phyloP scores from a whole-genome alignment of 2,329 filamentous ascomycete genomes.

The Aspergillus tubingensis region DNA sequence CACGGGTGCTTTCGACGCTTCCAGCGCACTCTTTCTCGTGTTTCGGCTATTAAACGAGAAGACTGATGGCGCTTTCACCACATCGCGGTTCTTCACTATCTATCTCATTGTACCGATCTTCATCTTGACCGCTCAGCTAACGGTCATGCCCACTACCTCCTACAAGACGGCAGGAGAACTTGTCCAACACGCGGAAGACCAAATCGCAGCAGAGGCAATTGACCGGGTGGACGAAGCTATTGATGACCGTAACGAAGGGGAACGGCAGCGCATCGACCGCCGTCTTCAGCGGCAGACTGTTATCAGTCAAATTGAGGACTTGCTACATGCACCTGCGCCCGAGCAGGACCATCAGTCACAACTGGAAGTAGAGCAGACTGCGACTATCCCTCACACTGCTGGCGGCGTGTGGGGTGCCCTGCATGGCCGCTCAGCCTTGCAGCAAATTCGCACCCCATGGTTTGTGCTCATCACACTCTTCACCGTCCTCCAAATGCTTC shows the following conservation, averaged over 20 bases:
- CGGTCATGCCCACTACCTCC: constrained; percentile 71
- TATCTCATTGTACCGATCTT: constrained; percentile 71
- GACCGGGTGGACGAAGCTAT: constrained; percentile 60
- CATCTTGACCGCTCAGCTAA: constrained; percentile 67
- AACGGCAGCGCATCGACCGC: constrained; percentile 55
- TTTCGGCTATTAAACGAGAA: constrained; percentile 71
- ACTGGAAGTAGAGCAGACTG: constrained; percentile 30
- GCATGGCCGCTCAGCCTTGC: constrained; percentile 16
- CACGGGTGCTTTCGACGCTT: constrained; percentile 81
- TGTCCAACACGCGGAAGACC: constrained; percentile 67
- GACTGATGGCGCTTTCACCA: constrained; percentile 59
- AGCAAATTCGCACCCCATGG: constrained; percentile 56
- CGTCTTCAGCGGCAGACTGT: constrained; percentile 63
- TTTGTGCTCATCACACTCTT: constrained; percentile 82
- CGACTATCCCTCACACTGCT: constrained; percentile 30
- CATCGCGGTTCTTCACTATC: constrained; percentile 68
- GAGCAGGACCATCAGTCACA: constrained; percentile 38
- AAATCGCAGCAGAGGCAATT: constrained; percentile 54
- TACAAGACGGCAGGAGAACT: constrained; percentile 87
- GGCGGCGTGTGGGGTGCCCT: constrained; percentile 76
- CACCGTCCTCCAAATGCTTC: constrained; percentile 73
- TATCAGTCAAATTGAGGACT: constrained; percentile 69
- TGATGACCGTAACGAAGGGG: constrained; percentile 49
- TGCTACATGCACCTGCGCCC: constrained; percentile 58
- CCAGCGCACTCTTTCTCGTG: constrained; percentile 73